These are phyloP conservation scores for Oidiodendron maius DNA, from an alignment of 495 filamentous ascomycete genomes.

Conservation along the genomic window DNA sequence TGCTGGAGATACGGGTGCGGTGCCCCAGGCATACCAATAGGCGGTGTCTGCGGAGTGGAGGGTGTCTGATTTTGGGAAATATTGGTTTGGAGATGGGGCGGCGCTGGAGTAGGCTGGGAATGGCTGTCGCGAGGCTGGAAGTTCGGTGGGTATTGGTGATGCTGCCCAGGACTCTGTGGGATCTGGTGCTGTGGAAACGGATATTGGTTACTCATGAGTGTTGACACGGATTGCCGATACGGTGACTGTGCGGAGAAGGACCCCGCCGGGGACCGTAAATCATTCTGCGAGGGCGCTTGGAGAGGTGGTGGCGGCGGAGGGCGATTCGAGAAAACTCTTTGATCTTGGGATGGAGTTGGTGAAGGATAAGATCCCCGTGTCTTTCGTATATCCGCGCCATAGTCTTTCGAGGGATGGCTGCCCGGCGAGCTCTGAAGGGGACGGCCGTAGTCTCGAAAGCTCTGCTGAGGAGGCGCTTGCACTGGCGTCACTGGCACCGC, in stretches of 20 bases:
- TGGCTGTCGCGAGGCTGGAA: conserved; percentile 33
- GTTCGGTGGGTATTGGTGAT: conserved; percentile 24
- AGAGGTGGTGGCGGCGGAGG: conserved; percentile 41
- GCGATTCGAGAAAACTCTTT: conserved; percentile 35
- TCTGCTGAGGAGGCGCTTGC: conserved; percentile 32
- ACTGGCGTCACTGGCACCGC: conserved; percentile 41
- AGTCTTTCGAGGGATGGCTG: conserved; percentile 33
- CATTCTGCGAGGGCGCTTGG: conserved; percentile 38
- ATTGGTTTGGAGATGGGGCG: conserved; percentile 35
- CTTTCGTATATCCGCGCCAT: conserved; percentile 21
- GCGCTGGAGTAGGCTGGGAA: conserved; percentile 27
- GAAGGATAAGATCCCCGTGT: conserved; percentile 22
- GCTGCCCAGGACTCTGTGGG: conserved; percentile 43
- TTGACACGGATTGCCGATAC: conserved; percentile 36
- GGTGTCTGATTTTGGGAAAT: conserved; percentile 23
- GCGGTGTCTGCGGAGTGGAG: conserved; percentile 45
- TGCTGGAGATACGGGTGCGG: conserved; percentile 33
- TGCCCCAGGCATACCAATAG: conserved; percentile 38
- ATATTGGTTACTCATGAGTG: conserved; percentile 33
- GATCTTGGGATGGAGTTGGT: conserved; percentile 29
- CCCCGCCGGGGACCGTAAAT: conserved; percentile 43
- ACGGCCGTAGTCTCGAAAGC: conserved; percentile 42
- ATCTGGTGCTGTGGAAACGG: conserved; percentile 36
- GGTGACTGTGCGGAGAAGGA: conserved; percentile 43
- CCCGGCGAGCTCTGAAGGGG: conserved; percentile 36